These are phyloP conservation scores for Colletotrichum gloeosporioides DNA, from an alignment of 2,329 filamentous ascomycete genomes.

Conservation along the genomic window DNA sequence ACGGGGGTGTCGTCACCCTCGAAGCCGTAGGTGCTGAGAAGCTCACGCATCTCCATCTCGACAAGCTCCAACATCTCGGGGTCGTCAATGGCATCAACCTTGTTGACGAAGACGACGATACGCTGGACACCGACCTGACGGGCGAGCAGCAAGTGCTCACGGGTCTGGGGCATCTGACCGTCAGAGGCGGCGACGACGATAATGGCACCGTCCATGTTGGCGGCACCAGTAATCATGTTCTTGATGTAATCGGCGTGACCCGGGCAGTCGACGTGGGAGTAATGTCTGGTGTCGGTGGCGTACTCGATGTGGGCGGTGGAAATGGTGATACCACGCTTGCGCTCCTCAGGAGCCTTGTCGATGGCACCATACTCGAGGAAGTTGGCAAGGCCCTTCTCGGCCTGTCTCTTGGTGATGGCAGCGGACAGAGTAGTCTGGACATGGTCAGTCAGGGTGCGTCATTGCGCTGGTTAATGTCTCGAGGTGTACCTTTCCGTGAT, in stretches of 20 bases:
- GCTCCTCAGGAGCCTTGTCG: constrained; percentile 98
- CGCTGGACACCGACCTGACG: constrained; percentile 98
- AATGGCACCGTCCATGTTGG: constrained; percentile 98
- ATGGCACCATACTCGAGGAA: constrained; percentile 98
- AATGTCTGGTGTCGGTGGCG: constrained; percentile 90
- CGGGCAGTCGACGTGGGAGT: constrained; percentile 99
- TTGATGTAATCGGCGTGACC: constrained; percentile 99
- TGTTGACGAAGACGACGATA: constrained; percentile 99
- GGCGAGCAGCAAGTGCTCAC: constrained; percentile 96
- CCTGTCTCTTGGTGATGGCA: constrained; percentile 97
- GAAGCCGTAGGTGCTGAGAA: constrained; percentile 91
- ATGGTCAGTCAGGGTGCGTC: constrained; percentile 19
- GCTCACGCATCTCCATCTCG: constrained; percentile 99
- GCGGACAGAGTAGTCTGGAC: constrained; percentile 92
- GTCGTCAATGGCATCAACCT: constrained; percentile 96
- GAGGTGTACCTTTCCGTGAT: constrained; percentile 89
- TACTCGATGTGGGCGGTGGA: constrained; percentile 99
- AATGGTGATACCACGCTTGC: constrained; percentile 99
- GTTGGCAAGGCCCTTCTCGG: constrained; percentile 90
- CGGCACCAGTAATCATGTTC: constrained; percentile 99
- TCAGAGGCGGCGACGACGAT: constrained; percentile 98
- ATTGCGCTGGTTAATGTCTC: background rate
- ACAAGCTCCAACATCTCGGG: constrained; percentile 99
- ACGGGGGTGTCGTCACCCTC: constrained; percentile 98
- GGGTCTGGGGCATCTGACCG: constrained; percentile 99